Evolutionary conservation across 768 basidiomycete genomes (phyloP).

Genomic region (Boletellus ananiceps): DNA sequence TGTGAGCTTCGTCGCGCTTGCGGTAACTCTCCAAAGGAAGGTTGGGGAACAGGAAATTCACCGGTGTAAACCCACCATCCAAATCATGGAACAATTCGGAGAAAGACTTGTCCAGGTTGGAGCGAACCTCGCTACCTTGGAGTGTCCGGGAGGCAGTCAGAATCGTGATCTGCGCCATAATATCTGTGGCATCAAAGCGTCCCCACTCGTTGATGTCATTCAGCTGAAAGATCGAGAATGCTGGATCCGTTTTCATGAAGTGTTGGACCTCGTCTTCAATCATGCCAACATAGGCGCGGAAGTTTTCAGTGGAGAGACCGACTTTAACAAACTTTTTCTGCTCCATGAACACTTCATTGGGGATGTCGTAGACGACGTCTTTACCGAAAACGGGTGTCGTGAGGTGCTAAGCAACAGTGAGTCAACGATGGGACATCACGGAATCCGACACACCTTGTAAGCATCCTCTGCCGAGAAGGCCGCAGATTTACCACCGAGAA

Average conservation of each 20-base stretch:
- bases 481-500: conserved; percentile 89
- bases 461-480: conserved; percentile 95
- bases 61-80: conserved; percentile 92
- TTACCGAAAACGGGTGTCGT: conserved; percentile 96
- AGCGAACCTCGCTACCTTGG: conserved; percentile 88
- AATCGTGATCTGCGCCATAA: conserved; percentile 86
- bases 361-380: conserved; percentile 95
- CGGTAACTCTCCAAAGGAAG: conserved; percentile 89
- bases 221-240: conserved; percentile 58
- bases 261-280: conserved; percentile 72
- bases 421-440: background rate
- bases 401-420: conserved; percentile 52
- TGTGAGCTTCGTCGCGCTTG: conserved; percentile 82
- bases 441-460: conserved; percentile 61
- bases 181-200: conserved; percentile 64
- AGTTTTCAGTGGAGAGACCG: conserved; percentile 88
- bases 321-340: conserved; percentile 99
- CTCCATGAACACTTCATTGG: conserved; percentile 96
- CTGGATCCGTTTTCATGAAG: conserved; percentile 61
- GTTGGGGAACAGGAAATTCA: conserved; percentile 94
- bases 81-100: conserved; percentile 82
- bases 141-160: conserved; percentile 91
- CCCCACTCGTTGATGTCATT: conserved; percentile 76
- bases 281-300: conserved; percentile 79
- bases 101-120: conserved; percentile 73